Conservation (phyloP, 352 stramenopile species). For the Phytophthora idaei region DNA sequence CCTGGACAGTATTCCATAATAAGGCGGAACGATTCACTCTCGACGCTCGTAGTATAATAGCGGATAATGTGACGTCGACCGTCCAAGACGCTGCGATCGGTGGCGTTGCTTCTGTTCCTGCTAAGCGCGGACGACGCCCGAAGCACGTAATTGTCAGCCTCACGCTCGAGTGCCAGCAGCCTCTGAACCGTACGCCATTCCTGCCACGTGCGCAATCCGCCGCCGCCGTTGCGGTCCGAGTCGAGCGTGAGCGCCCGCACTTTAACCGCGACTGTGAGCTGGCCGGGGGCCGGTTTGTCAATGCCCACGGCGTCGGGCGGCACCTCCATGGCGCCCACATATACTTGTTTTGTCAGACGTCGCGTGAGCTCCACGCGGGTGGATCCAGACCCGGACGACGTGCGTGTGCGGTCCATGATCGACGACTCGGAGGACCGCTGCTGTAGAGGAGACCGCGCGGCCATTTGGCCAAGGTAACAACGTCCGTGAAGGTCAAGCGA, state of each 20-base stretch:
- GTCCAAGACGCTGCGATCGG: conserved; percentile 18
- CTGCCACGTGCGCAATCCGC: conserved; percentile 41
- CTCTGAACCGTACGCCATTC: conserved; percentile 48
- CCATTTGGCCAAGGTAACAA: conserved; percentile 14
- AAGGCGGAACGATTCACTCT: conserved; percentile 50
- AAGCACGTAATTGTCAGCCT: conserved; percentile 22
- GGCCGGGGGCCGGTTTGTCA: conserved; percentile 13
- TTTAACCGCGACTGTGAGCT: conserved; percentile 38
- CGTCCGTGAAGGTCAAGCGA: background rate
- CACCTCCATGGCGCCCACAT: conserved; percentile 35
- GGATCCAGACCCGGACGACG: conserved; percentile 24
- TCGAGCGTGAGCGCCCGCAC: conserved; percentile 41
- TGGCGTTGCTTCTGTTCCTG: conserved; percentile 4
- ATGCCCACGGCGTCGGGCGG: conserved; percentile 15
- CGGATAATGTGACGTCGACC: conserved; percentile 53
- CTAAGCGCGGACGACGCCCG: conserved; percentile 7
- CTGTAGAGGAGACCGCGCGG: conserved; percentile 21
- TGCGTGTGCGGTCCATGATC: conserved; percentile 20
- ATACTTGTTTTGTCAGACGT: conserved; percentile 38
- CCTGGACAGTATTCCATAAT: conserved; percentile 67
- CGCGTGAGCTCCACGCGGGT: conserved; percentile 34
- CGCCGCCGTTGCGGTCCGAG: conserved; percentile 41
- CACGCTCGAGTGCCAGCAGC: conserved; percentile 31
- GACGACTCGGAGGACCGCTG: conserved; percentile 28
- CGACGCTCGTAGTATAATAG: conserved; percentile 49